phyloP scores from a whole-genome alignment of 169 alveolate species.

The Sarcocystis neurona region DNA sequence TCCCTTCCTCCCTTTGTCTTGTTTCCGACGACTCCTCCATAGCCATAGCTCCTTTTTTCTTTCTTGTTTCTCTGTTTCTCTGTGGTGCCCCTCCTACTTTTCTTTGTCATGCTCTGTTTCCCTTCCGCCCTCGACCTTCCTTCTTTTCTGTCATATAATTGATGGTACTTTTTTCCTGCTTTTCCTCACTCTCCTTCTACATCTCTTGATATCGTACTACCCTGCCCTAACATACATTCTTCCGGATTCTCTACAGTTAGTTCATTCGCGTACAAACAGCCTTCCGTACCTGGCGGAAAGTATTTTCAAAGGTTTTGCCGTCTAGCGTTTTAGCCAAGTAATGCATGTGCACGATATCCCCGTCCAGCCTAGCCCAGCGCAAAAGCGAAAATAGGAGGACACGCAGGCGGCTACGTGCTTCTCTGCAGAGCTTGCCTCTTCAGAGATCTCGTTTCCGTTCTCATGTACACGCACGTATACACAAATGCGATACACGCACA shows the following conservation, averaged over 20 bases:
- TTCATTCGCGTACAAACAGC: no score
- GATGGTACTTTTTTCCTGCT: neutral
- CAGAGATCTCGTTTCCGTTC: neutral
- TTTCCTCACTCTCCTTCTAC: neutral
- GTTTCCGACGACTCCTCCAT: neutral
- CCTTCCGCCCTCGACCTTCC: neutral
- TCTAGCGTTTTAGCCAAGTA: constrained; percentile 19
- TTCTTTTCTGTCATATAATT: neutral
- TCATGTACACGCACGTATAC: neutral
- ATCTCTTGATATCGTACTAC: no score
- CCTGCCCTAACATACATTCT: no score
- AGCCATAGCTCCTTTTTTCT: neutral
- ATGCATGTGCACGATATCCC: constrained; percentile 21
- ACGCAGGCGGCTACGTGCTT: neutral
- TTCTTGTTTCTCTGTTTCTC: constrained; percentile 14
- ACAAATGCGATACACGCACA: neutral
- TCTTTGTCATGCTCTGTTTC: constrained; percentile 11
- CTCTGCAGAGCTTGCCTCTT: neutral
- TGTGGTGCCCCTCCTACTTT: neutral
- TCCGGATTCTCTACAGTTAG: no score
- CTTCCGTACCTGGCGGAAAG: constrained; percentile 7
- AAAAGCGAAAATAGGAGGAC: neutral
- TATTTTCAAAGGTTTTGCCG: constrained; percentile 12
- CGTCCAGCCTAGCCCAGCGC: neutral
- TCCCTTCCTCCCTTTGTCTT: neutral